phyloP scores from a whole-genome alignment of 768 basidiomycete species.

The Clavulina sp. region DNA sequence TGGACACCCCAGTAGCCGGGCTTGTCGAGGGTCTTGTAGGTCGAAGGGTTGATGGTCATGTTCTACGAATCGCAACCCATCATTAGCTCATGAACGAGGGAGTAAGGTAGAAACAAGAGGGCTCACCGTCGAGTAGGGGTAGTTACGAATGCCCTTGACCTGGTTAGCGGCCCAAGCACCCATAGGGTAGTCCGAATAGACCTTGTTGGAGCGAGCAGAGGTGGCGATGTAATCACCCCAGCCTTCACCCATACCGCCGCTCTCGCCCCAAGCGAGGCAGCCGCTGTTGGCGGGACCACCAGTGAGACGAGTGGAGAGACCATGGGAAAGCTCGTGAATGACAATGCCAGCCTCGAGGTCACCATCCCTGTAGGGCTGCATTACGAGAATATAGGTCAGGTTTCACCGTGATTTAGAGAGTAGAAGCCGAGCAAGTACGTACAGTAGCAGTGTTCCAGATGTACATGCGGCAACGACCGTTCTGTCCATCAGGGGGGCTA shows the following conservation, averaged over 20 bases:
- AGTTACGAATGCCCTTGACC: conserved; percentile 67
- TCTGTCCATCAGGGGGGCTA: conserved; percentile 46
- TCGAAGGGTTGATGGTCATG: conserved; percentile 64
- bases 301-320: conserved; percentile 82
- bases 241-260: conserved; percentile 95
- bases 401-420: neutral
- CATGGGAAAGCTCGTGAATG: conserved; percentile 79
- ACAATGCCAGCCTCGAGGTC: conserved; percentile 95
- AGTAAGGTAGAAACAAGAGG: neutral
- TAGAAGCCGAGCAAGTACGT: neutral
- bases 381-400: neutral
- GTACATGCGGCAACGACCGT: conserved; percentile 92
- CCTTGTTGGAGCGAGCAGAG: conserved; percentile 54
- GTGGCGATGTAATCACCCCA: conserved; percentile 91
- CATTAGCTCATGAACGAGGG: neutral
- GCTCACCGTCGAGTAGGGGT: conserved; percentile 54
- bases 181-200: conserved; percentile 73
- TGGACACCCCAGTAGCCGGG: conserved; percentile 82
- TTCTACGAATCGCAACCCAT: conserved; percentile 23
- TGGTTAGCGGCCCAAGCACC: conserved; percentile 88
- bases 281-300: conserved; percentile 87
- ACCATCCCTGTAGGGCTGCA: conserved; percentile 70
- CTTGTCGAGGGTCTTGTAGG: conserved; percentile 88
- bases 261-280: conserved; percentile 90
- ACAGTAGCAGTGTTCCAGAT: conserved; percentile 71